phyloP scores from a whole-genome alignment of 257 asterid species.

The Solanum lycopersicoides region DNA sequence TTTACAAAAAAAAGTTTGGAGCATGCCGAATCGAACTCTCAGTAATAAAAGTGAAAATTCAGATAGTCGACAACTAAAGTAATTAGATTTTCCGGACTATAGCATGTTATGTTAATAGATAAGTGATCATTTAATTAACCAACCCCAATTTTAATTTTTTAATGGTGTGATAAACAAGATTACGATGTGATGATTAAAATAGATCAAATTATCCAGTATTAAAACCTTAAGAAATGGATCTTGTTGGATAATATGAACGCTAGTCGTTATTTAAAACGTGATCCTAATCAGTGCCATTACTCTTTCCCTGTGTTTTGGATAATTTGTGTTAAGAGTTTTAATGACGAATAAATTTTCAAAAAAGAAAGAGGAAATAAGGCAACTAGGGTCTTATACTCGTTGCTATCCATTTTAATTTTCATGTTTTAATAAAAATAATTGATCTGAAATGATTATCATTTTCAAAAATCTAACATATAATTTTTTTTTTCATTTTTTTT shows the following conservation, averaged over 20 bases:
- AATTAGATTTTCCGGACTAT: too few species aligned
- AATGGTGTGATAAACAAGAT: background rate
- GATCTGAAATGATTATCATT: background rate
- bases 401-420: background rate
- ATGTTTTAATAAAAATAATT: background rate
- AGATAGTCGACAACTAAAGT: too few species aligned
- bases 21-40: background rate
- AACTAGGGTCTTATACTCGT: background rate
- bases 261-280: background rate
- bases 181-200: background rate
- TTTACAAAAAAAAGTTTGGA: fast-evolving
- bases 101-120: too few species aligned
- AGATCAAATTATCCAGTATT: background rate
- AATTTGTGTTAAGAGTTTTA: background rate
- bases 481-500: background rate
- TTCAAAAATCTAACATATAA: background rate
- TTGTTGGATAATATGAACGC: background rate
- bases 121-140: background rate
- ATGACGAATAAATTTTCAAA: background rate
- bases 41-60: background rate
- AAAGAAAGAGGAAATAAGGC: background rate
- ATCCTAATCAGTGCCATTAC: background rate
- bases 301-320: background rate
- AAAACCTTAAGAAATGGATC: background rate
- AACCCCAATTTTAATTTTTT: background rate